Percentiles rank a stretch among this genome's conserved stretches.
Evolutionary conservation across 2,329 filamentous ascomycete species (phyloP).

Genomic region (Colletotrichum agaves): DNA sequence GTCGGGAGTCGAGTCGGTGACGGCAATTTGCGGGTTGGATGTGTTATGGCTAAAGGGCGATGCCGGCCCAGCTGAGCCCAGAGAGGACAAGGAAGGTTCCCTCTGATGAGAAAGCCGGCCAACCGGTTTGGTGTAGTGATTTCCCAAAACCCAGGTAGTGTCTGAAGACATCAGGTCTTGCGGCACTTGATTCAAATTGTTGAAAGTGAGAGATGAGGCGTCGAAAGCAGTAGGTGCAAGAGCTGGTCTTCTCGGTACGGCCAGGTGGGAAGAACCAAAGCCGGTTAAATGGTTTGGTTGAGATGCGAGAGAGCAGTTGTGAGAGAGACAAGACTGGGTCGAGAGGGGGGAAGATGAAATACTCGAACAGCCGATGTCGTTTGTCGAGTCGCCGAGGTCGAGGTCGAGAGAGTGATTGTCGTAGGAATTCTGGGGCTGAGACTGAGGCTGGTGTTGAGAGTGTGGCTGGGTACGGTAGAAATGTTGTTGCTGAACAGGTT

Average conservation of each 20-base stretch:
- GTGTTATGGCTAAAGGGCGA: slow-evolving; percentile 67
- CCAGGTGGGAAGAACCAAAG: background rate
- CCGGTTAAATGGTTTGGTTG: slow-evolving; percentile 33
- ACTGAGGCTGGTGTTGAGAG: background rate
- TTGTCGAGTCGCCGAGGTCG: slow-evolving; percentile 22
- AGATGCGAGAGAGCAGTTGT: slow-evolving; percentile 41
- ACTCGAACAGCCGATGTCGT: slow-evolving; percentile 10
- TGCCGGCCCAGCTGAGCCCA: slow-evolving; percentile 68
- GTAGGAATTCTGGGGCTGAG: slow-evolving; percentile 20
- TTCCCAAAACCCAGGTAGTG: slow-evolving; percentile 48
- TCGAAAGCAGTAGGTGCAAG: slow-evolving; percentile 17
- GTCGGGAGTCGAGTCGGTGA: slow-evolving; percentile 61
- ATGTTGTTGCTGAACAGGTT: slow-evolving; percentile 25
- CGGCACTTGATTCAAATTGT: background rate
- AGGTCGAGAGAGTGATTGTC: slow-evolving; percentile 16
- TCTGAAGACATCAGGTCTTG: slow-evolving; percentile 55
- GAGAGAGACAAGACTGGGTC: slow-evolving; percentile 36
- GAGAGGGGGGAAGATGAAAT: slow-evolving; percentile 33
- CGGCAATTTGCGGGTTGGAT: slow-evolving; percentile 68
- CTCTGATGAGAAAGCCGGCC: slow-evolving; percentile 63
- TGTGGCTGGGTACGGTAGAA: slow-evolving; percentile 9
- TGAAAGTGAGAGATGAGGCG: slow-evolving; percentile 6
- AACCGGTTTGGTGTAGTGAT: slow-evolving; percentile 50
- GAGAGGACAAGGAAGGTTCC: slow-evolving; percentile 69
- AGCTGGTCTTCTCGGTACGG: slow-evolving; percentile 18